Evolutionary conservation across 2,329 filamentous ascomycete species (phyloP).

Genomic region (Arthrobotrys megalospora): DNA sequence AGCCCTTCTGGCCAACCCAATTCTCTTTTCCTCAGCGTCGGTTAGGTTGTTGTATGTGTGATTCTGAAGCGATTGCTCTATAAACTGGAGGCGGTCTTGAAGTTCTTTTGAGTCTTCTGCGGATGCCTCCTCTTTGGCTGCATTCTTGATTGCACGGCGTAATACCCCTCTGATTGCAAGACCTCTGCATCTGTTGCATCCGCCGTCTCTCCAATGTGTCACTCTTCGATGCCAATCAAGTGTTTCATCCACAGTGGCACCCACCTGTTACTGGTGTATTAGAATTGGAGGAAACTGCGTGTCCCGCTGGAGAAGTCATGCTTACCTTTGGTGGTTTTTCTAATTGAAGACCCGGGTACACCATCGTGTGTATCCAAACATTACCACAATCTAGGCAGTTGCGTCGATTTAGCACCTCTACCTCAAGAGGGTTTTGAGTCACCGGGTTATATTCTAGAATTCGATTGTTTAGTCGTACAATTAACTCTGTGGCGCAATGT

Average conservation of each 20-base stretch:
- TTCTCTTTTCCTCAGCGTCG: background rate
- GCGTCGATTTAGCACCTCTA: background rate
- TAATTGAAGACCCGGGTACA: background rate
- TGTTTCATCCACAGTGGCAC: background rate
- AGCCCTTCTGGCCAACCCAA: constrained; percentile 1
- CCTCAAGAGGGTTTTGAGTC: background rate
- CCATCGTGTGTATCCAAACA: background rate
- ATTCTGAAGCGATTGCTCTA: background rate
- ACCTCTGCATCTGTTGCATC: constrained; percentile 23
- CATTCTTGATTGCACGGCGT: constrained; percentile 6
- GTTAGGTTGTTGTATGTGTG: constrained; percentile 12
- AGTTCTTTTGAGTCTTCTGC: background rate
- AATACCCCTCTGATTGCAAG: constrained; percentile 34
- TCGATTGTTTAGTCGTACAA: constrained; percentile 6
- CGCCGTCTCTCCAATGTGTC: background rate
- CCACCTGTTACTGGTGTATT: background rate
- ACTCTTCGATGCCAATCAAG: constrained; percentile 13
- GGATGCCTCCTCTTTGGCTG: background rate
- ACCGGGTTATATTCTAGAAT: background rate
- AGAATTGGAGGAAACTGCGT: background rate
- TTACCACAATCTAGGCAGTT: constrained; percentile 40
- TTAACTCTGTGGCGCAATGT: constrained; percentile 39
- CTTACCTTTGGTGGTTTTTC: constrained; percentile 16
- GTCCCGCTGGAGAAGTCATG: no score
- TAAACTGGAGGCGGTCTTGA: background rate